Base-by-base conservation (phyloP, 2,329 filamentous ascomycete genomes). In the Fusarium sambucinum region DNA sequence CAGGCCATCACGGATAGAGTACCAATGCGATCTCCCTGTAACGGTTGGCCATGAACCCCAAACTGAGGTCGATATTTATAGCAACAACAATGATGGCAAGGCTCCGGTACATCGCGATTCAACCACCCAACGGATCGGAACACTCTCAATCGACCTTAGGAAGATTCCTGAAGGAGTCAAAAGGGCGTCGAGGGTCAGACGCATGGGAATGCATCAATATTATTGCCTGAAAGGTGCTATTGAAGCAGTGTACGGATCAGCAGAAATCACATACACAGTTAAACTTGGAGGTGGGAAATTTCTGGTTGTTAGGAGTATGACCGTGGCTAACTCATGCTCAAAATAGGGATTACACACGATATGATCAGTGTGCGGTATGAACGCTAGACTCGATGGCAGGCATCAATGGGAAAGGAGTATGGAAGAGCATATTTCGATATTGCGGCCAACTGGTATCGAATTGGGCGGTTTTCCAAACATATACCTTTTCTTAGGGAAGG, bases 1-100 rank as follows among this genome's bases (percentile, higher is more conserved):
- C 19, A 77, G 71, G 52, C 78, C 78, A 11, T 77, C 76, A 4
- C 73, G 61, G 9, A 80, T 80, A 52, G 76, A 79, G 45, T 80
- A 78, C 45, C 78, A 79, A 48, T 80, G 78, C 62, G 78, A 80
- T 60, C 73, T 80, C 14, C 78, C 78, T 6, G 77, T 80, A 5
- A 72, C 72, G 54, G 65, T 74, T 55, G 78, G 78, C 5, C 75
- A 78, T 45, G 60, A 61, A 10, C 78, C 78, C 7, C 78, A 80
- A 54, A 79, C 78, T 3, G 76, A 80, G 48, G 78, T 80, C 50
- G 77, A 80, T 45, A 80, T 80, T 9, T 80, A 77, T 62, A 75
- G 75, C 67, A 76, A 75, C 59, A 71, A 78, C 23, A 75, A 78
- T 29, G 73, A 78, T n/a, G 55, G 53, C 0, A 72, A 62, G n/a